phyloP scores from a whole-genome alignment of 495 filamentous ascomycete species.

The Lophiotrema nucula region DNA sequence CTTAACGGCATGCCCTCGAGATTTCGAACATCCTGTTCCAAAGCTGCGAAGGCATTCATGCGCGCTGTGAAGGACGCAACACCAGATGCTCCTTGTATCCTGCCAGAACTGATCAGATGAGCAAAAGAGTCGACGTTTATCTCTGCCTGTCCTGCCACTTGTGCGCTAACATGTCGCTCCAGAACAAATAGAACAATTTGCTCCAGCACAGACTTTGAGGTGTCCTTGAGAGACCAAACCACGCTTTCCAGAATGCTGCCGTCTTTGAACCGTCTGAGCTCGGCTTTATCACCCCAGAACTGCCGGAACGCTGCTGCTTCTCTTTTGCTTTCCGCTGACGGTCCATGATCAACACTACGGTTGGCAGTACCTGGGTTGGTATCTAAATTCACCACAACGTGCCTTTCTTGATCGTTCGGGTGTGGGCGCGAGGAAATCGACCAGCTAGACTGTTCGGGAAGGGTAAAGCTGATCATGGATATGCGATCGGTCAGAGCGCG shows the following conservation, averaged over 20 bases:
- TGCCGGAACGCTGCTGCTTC: conserved; percentile 65
- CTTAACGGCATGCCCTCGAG: conserved; percentile 79
- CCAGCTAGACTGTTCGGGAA: conserved; percentile 41
- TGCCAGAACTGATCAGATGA: conserved; percentile 49
- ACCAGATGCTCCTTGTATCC: conserved; percentile 35
- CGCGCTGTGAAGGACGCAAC: conserved; percentile 53
- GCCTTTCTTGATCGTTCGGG: conserved; percentile 26
- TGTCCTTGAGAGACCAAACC: conserved; percentile 69
- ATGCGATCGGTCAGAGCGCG: conserved; percentile 74
- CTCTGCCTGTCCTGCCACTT: conserved; percentile 51
- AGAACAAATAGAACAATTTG: conserved; percentile 79
- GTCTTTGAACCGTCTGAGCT: conserved; percentile 71
- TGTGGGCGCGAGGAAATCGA: conserved; percentile 5
- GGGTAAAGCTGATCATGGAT: conserved; percentile 52
- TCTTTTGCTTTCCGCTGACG: conserved; percentile 73
- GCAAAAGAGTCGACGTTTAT: conserved; percentile 65
- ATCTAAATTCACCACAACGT: conserved; percentile 63
- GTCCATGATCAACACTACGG: conserved; percentile 81
- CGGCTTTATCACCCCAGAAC: conserved; percentile 75
- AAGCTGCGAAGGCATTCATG: conserved; percentile 62
- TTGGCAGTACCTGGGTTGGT: conserved; percentile 68
- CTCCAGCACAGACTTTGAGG: conserved; percentile 63
- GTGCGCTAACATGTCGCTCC: conserved; percentile 56
- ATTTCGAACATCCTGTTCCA: conserved; percentile 70
- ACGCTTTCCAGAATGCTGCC: conserved; percentile 74